phyloP scores from a whole-genome alignment of 495 filamentous ascomycete genomes.

The Aspergillus ellipticus region DNA sequence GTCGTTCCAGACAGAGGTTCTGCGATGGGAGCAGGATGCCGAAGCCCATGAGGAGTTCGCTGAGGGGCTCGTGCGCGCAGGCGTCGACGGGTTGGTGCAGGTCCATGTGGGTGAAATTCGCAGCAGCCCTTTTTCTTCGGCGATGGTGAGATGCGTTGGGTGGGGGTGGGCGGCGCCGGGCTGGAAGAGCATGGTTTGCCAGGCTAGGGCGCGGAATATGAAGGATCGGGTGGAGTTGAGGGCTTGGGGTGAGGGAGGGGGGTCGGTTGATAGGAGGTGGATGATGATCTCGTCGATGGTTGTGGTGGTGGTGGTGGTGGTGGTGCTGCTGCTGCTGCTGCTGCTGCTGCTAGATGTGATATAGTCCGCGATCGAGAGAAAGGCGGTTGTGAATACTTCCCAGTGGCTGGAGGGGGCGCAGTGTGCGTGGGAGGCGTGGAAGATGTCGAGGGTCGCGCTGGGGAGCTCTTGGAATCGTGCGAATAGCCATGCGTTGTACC shows the following conservation, averaged over 20 bases:
- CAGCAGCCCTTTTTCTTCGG: background rate
- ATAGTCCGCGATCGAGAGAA: background rate
- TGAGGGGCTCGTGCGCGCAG: slow-evolving; percentile 4
- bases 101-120: slow-evolving; percentile 2
- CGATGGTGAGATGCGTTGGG: background rate
- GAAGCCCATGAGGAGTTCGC: slow-evolving; percentile 11
- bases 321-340: no score
- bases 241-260: background rate
- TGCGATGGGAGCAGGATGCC: slow-evolving; percentile 4
- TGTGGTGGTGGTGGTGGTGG: background rate
- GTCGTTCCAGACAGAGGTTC: slow-evolving; percentile 7
- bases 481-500: background rate
- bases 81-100: background rate
- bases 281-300: slow-evolving; percentile 4
- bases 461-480: background rate
- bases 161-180: background rate
- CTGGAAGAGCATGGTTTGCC: slow-evolving; percentile 5
- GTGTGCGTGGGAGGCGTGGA: background rate
- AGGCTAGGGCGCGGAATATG: background rate
- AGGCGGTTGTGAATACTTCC: background rate
- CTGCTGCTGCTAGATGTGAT: no score
- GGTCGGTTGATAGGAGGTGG: background rate
- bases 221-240: background rate
- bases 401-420: background rate
- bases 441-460: background rate